phyloP scores from a whole-genome alignment of 2,329 filamentous ascomycete genomes.

The Fusarium fujikuroi region DNA sequence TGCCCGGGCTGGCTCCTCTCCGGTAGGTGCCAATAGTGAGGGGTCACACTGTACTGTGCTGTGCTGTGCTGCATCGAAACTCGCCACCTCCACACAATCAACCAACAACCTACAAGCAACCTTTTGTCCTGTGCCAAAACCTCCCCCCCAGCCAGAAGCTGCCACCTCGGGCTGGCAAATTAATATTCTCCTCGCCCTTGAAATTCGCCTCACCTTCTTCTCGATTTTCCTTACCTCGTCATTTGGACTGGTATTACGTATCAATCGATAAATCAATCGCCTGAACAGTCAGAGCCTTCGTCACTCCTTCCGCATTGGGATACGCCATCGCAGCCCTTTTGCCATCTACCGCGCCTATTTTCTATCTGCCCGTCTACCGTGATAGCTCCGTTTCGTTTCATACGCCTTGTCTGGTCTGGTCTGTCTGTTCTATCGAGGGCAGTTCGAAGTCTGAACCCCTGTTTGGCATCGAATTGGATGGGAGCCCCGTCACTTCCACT shows the following conservation, averaged over 20 bases:
- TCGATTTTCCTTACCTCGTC: slow-evolving; percentile 3
- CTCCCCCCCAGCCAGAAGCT: slow-evolving; percentile 19
- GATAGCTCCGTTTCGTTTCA: slow-evolving; percentile 15
- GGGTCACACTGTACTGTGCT: slow-evolving; percentile 35
- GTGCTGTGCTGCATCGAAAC: slow-evolving; percentile 24
- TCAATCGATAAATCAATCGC: slow-evolving; percentile 6
- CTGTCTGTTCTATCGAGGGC: not conserved
- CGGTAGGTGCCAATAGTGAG: not conserved
- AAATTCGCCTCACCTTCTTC: not conserved
- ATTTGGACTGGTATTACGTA: not conserved
- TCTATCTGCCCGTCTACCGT: not conserved
- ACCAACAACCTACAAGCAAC: not conserved
- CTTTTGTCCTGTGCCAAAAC: not conserved
- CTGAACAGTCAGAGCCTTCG: slow-evolving; percentile 14
- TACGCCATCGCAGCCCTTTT: slow-evolving; percentile 7
- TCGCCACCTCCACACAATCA: slow-evolving; percentile 43
- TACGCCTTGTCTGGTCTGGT: not conserved
- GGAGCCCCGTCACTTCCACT: not conserved
- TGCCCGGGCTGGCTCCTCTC: not conserved
- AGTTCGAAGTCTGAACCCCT: slow-evolving; percentile 5
- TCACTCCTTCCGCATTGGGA: slow-evolving; percentile 28
- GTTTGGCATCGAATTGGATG: slow-evolving; percentile 24
- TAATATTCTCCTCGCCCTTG: not conserved
- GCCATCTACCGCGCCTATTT: not conserved
- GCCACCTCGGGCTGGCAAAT: slow-evolving; percentile 4